Conservation (phyloP, 805 yeast species). For the Jamesozyma lodderae region DNA sequence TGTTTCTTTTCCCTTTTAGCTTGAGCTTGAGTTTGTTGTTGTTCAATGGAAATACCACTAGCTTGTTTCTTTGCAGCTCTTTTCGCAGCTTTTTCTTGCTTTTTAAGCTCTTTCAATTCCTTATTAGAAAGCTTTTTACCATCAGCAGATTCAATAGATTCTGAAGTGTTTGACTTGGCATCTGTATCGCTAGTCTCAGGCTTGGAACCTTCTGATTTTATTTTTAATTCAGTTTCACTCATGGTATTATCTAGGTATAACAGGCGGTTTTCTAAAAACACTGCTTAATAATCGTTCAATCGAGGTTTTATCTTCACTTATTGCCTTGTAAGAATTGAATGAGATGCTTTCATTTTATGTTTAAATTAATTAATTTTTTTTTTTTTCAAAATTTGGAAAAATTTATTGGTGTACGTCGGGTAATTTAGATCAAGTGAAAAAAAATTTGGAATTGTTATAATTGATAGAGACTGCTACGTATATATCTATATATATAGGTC, state of each 20-base stretch:
- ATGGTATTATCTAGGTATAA: not conserved
- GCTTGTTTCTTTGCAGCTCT: conserved; percentile 81
- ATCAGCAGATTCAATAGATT: conserved; percentile 1
- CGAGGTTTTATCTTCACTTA: too few species aligned
- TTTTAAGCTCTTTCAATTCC: conserved; percentile 80
- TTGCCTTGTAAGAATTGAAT: too few species aligned
- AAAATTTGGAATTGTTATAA: too few species aligned
- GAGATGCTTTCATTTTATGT: too few species aligned
- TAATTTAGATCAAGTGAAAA: too few species aligned
- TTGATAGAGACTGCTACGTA: too few species aligned
- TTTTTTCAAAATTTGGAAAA: too few species aligned
- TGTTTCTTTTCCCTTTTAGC: conserved; percentile 37
- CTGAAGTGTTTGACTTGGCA: not conserved
- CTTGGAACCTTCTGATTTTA: not conserved
- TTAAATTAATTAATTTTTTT: too few species aligned
- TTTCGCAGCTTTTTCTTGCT: conserved; percentile 84
- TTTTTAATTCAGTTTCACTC: not conserved
- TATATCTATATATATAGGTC: too few species aligned
- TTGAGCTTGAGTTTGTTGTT: conserved; percentile 32
- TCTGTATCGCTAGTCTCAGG: not conserved
- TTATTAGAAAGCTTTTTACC: conserved; percentile 49
- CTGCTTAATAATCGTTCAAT: too few species aligned
- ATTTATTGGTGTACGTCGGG: too few species aligned
- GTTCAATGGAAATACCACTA: conserved; percentile 42
- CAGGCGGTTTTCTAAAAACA: too few species aligned